phyloP scores from a whole-genome alignment of 78 protist species.

The Dictyostelium purpureum region DNA sequence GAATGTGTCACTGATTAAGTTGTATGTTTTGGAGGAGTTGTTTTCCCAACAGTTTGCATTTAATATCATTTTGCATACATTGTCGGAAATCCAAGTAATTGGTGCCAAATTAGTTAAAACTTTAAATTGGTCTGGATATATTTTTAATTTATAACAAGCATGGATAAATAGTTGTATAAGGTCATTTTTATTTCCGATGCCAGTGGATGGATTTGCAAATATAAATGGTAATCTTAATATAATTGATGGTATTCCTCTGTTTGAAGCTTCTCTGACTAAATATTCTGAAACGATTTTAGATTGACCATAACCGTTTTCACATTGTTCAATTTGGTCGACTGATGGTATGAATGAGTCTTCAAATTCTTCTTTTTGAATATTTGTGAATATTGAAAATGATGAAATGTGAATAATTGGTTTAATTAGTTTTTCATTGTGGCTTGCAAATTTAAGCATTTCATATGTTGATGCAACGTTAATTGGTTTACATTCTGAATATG shows the following conservation, averaged over 20 bases:
- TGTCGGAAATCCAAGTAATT: no score
- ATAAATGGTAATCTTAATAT: not conserved
- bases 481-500: constrained; percentile 2
- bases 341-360: no score
- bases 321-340: not conserved
- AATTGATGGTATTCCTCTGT: not conserved
- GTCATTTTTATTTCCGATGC: not conserved
- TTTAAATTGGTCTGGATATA: no score
- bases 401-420: no score
- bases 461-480: not conserved
- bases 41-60: no score
- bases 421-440: no score
- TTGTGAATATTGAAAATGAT: no score
- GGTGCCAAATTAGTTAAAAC: no score
- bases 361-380: no score
- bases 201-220: not conserved
- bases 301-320: not conserved
- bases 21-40: no score
- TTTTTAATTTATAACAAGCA: not conserved
- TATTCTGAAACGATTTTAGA: constrained; percentile 37
- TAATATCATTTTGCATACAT: no score
- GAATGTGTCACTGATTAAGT: no score
- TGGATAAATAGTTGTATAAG: not conserved
- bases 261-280: not conserved
- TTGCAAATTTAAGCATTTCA: not conserved